These are phyloP conservation scores for Byssothecium circinans DNA, from an alignment of 2,329 filamentous ascomycete species.

Conservation along the genomic window DNA sequence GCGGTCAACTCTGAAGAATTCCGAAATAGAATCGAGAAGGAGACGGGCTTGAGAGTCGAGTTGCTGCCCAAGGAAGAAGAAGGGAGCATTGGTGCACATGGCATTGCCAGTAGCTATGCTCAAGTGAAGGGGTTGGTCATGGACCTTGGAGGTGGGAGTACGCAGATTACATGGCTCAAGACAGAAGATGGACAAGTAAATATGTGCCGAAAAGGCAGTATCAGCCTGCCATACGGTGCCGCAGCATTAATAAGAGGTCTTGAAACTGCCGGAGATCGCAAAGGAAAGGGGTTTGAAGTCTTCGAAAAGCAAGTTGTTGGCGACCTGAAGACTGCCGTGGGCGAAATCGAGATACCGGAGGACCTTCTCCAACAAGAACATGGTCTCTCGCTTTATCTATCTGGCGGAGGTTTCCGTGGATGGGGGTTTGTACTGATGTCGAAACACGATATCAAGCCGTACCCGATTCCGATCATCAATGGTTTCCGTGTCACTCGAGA, in stretches of 20 bases:
- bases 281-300: slow-evolving; percentile 48
- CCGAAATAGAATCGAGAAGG: slow-evolving; percentile 62
- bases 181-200: slow-evolving; percentile 50
- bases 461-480: slow-evolving; percentile 81
- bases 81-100: slow-evolving; percentile 79
- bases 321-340: slow-evolving; percentile 64
- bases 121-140: slow-evolving; percentile 78
- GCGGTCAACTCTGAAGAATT: slow-evolving; percentile 74
- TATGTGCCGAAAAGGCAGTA: slow-evolving; percentile 51
- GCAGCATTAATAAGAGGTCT: slow-evolving; percentile 64
- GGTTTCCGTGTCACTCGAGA: slow-evolving; percentile 68
- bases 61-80: slow-evolving; percentile 79
- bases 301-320: slow-evolving; percentile 58
- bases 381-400: slow-evolving; percentile 72
- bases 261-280: slow-evolving; percentile 36
- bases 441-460: slow-evolving; percentile 70
- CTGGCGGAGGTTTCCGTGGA: slow-evolving; percentile 85
- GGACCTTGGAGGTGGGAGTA: slow-evolving; percentile 79
- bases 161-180: slow-evolving; percentile 69
- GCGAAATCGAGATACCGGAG: slow-evolving; percentile 58
- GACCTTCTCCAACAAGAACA: slow-evolving; percentile 47
- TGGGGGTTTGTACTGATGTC: slow-evolving; percentile 91
- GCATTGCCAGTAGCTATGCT: slow-evolving; percentile 74
- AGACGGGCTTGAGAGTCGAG: slow-evolving; percentile 68
- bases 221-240: slow-evolving; percentile 71